These are phyloP conservation scores for Claviceps cyperi DNA, from an alignment of 2,329 filamentous ascomycete species.

Conservation along the genomic window DNA sequence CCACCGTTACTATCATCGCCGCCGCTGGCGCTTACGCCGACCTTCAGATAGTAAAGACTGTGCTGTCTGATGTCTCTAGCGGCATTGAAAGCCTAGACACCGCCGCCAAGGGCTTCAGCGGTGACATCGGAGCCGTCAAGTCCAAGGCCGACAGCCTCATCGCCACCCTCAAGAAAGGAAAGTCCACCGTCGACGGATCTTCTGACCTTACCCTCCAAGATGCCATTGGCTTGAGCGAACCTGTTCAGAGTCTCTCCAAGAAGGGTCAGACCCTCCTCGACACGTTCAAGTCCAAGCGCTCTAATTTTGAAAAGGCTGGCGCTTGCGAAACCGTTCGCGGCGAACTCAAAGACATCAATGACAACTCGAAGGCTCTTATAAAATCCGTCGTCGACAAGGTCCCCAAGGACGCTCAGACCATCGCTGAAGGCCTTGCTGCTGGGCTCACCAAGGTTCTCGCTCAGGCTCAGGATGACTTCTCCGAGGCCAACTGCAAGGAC, in stretches of 20 bases:
- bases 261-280: conserved; percentile 12
- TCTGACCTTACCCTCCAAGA: conserved; percentile 7
- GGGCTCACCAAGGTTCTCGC: conserved; percentile 12
- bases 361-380: conserved; percentile 14
- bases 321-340: conserved; percentile 14
- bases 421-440: conserved; percentile 14
- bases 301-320: conserved; percentile 14
- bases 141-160: conserved; percentile 11
- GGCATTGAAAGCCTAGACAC: conserved; percentile 11
- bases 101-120: conserved; percentile 13
- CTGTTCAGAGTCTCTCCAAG: conserved; percentile 12
- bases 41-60: conserved; percentile 5
- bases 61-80: conserved; percentile 4
- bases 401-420: conserved; percentile 13
- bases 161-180: conserved; percentile 8
- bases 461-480: conserved; percentile 13
- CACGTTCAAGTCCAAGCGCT: conserved; percentile 15
- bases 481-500: conserved; percentile 17
- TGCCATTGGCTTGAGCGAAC: conserved; percentile 8
- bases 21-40: conserved; percentile 8
- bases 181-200: conserved; percentile 7
- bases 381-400: conserved; percentile 17
- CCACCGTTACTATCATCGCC: conserved; percentile 5
- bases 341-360: conserved; percentile 13
- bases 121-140: conserved; percentile 9